Percentiles rank a stretch among this genome's conserved stretches.
Conservation (phyloP, 2,329 filamentous ascomycete species). For the Colletotrichum liaoningense region DNA sequence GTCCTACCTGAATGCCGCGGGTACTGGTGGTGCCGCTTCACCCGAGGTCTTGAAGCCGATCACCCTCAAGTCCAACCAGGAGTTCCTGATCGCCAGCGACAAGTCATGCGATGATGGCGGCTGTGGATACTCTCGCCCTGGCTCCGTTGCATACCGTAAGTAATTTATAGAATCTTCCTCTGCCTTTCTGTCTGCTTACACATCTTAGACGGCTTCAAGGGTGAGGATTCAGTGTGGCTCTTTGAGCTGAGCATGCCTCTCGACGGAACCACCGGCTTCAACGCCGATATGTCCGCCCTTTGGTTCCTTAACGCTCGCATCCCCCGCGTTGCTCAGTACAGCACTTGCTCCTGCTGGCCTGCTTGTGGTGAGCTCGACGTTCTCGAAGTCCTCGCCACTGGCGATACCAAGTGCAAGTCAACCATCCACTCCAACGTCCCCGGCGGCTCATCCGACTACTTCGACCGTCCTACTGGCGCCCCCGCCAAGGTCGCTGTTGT, state of each 20-base stretch:
- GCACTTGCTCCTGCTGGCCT: slow-evolving; percentile 79
- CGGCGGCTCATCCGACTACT: slow-evolving; percentile 78
- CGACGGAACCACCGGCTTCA: slow-evolving; percentile 62
- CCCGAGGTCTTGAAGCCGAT: slow-evolving; percentile 53
- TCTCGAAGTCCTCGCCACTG: slow-evolving; percentile 75
- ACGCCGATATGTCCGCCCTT: slow-evolving; percentile 77
- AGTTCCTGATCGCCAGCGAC: slow-evolving; percentile 59
- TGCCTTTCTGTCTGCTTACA: slow-evolving; percentile 12
- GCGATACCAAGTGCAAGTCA: slow-evolving; percentile 75
- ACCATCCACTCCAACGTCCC: slow-evolving; percentile 74
- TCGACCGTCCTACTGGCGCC: slow-evolving; percentile 70
- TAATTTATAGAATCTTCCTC: not conserved
- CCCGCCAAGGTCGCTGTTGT: slow-evolving; percentile 74
- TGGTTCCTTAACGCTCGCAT: slow-evolving; percentile 83
- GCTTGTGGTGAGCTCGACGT: slow-evolving; percentile 82
- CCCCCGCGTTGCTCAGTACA: slow-evolving; percentile 77
- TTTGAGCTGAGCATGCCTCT: slow-evolving; percentile 80
- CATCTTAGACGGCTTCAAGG: slow-evolving; percentile 74
- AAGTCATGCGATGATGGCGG: slow-evolving; percentile 51
- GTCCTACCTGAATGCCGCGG: slow-evolving; percentile 57
- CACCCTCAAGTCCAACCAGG: slow-evolving; percentile 54
- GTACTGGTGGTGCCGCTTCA: slow-evolving; percentile 49
- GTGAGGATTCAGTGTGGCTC: slow-evolving; percentile 73
- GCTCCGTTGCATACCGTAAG: slow-evolving; percentile 58
- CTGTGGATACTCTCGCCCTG: slow-evolving; percentile 58